These are phyloP conservation scores for Clitoria ternatea DNA, from an alignment of 306 rosid species.

Conservation along the genomic window DNA sequence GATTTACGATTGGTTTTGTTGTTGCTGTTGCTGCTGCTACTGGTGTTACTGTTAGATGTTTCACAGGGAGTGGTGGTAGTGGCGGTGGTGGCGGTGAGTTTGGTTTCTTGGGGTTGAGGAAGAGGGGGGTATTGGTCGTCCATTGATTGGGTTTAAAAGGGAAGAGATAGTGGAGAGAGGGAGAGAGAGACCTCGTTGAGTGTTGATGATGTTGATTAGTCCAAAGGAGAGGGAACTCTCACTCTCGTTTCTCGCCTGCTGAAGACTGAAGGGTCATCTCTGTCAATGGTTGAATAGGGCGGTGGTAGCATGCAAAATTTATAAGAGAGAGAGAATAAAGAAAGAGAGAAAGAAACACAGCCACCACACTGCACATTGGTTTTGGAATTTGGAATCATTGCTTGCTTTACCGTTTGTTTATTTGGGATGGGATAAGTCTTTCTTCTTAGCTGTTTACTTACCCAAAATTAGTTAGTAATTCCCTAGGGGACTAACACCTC, in stretches of 20 bases:
- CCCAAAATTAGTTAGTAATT: too few relatives aligned
- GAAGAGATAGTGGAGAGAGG: neutral
- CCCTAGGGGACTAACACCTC: too few relatives aligned
- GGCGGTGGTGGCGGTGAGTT: slow-evolving; percentile 29
- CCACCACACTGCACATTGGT: slow-evolving; percentile 30
- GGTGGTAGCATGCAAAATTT: slow-evolving; percentile 51
- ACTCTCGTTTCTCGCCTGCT: too few relatives aligned
- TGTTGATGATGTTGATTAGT: slow-evolving; percentile 44
- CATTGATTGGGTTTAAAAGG: slow-evolving; percentile 46
- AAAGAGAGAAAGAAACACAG: slow-evolving; percentile 31
- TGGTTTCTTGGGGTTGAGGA: slow-evolving; percentile 25
- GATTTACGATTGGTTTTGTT: slow-evolving; percentile 21
- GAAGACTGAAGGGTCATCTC: slow-evolving; percentile 15
- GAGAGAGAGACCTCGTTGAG: slow-evolving; percentile 67
- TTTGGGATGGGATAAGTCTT: too few relatives aligned
- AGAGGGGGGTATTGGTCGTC: slow-evolving; percentile 33
- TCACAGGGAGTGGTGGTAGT: slow-evolving; percentile 16
- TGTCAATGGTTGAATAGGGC: slow-evolving; percentile 84
- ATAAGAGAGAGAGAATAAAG: neutral
- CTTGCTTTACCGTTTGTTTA: neutral
- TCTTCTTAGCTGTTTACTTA: too few relatives aligned
- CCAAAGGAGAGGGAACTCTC: slow-evolving; percentile 23
- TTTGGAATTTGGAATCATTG: slow-evolving; percentile 52
- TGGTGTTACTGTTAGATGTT: slow-evolving; percentile 10
- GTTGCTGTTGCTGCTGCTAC: neutral